Evolutionary conservation across 2,329 filamentous ascomycete genomes (phyloP), one percentile per base, ranked within the genome.

Genomic region (Lithohypha guttulata): DNA sequence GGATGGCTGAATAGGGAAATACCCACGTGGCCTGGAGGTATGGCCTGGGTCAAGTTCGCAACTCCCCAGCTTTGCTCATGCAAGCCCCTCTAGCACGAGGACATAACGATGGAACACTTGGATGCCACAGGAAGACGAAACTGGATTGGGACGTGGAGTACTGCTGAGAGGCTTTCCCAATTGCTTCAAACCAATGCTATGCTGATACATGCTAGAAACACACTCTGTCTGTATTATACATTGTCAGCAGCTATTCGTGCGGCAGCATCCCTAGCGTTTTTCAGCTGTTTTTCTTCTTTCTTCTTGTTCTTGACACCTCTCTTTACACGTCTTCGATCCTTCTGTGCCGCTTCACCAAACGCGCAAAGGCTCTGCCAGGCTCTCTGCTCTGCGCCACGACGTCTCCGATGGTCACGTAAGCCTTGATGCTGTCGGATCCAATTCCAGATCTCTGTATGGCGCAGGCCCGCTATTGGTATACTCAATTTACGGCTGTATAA

Each of bases 251-350:
- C 58, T 50, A 63, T 47, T 51, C 57, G 62, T 46, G 63, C 62
- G 17, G 63, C 57, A 44, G 64, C 62, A 43, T 61, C 62, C 43
- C 59, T 57, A 17, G 64, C 63, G 43, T 60, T 61, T 45, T 59
- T 55, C 47, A 68, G 47, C 53, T 66, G 60, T 23, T 56, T 55
- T 52, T 64, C 60, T 50, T 66, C 59, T 42, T 65, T 63, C 53
- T 61, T 60, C 53, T 62, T 62, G 22, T 56, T 57, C 49, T 66
- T 62, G 8, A 62, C 56, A 39, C 61, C 61, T 28, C 39, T 52
- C 13, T 52, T 52, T 33, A 65, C 57, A 15, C 59, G 54, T 44
- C 53, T 43, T 21, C 60, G 54, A 51, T 68, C 64, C 38, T 54
- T 48, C n/a, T 59, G 56, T 27, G 59, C 54, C 47, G 57, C 53